These are phyloP conservation scores for Lasiodiplodia sp. DNA, from an alignment of 2,329 filamentous ascomycete genomes.

Conservation along the genomic window DNA sequence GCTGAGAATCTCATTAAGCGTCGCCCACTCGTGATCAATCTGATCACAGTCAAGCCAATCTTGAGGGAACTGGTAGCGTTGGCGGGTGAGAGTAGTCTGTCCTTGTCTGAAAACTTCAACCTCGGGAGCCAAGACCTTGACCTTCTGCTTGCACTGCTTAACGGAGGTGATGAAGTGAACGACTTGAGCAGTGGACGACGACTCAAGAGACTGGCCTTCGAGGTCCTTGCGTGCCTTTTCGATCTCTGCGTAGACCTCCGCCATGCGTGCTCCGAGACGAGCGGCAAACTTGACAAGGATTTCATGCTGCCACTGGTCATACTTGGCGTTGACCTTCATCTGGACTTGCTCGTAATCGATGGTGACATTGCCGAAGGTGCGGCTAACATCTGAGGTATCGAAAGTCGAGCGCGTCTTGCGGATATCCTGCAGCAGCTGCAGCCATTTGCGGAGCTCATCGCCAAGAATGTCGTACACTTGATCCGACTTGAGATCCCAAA, in stretches of 20 bases:
- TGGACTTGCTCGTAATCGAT: constrained; percentile 99
- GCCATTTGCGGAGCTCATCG: constrained; percentile 89
- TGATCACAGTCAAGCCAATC: constrained; percentile 98
- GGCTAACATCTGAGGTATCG: constrained; percentile 93
- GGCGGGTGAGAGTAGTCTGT: constrained; percentile 87
- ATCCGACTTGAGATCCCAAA: constrained; percentile 97
- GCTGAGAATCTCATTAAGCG: constrained; percentile 87
- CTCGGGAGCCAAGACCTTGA: constrained; percentile 92
- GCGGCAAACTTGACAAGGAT: constrained; percentile 92
- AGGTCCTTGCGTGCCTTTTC: constrained; percentile 89
- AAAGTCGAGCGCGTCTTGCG: constrained; percentile 95
- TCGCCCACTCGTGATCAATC: constrained; percentile 94
- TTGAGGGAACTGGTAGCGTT: constrained; percentile 90
- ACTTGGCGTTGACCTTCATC: constrained; percentile 98
- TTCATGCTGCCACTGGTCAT: constrained; percentile 99
- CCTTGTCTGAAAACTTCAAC: constrained; percentile 96
- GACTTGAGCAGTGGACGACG: constrained; percentile 93
- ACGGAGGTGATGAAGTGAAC: constrained; percentile 99
- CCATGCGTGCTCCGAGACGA: constrained; percentile 87
- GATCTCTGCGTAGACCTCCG: constrained; percentile 90
- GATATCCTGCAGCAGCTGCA: constrained; percentile 96
- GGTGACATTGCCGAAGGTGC: constrained; percentile 89
- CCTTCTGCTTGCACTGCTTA: constrained; percentile 93
- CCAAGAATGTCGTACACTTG: constrained; percentile 93
- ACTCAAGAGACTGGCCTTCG: constrained; percentile 90